Evolutionary conservation across 139 green algal species (phyloP), one percentile per base, ranked within the genome.

Genomic region (Tetradesmus lagerheimii): DNA sequence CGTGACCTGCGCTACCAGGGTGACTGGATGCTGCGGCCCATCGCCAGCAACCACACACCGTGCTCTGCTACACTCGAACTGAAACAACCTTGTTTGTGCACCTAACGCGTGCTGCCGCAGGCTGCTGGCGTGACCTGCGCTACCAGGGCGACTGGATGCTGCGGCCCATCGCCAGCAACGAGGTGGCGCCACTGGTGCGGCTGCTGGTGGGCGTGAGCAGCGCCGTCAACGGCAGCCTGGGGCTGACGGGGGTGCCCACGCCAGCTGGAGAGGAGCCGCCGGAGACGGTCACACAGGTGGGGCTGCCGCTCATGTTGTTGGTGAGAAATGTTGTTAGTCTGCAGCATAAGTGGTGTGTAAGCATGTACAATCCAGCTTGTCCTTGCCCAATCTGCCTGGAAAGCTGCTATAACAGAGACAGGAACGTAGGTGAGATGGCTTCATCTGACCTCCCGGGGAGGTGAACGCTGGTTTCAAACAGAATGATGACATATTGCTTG

Each of bases 81-180:
- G 47, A 12, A n/a, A 62, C 47, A 16, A 11, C 47, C 18, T 62
- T 20, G 18, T 11, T 14, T 62, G 5, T 62, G 8, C 47, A 11
- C 47, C 8, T 11, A 11, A 62, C 47, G 47, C 47, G 47, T 62
- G 47, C 47, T 62, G 47, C 47, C 47, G 43, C 43, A 89, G 95
- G 93, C 76, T 91, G 74, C 64, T 96, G 94, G 92, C 82, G 85
- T 66, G 87, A 93, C 31, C 66, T 96, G 77, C 84, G 74, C 6
- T 98, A 97, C 93, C 93, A 92, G 38, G 96, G 96, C 37, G 96
- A 99, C 90, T 94, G 91, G 80, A 92, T 99, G 89, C 64, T 91
- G 53, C 87, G 95, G n/a, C 97, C 97, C 50, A 95, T 98, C 29
- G 89, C 95, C 31, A 92, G 88, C 64, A 94, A 96, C 76, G 97